phyloP scores from a whole-genome alignment of 768 basidiomycete genomes.

The Kwoniella heveanensis region DNA sequence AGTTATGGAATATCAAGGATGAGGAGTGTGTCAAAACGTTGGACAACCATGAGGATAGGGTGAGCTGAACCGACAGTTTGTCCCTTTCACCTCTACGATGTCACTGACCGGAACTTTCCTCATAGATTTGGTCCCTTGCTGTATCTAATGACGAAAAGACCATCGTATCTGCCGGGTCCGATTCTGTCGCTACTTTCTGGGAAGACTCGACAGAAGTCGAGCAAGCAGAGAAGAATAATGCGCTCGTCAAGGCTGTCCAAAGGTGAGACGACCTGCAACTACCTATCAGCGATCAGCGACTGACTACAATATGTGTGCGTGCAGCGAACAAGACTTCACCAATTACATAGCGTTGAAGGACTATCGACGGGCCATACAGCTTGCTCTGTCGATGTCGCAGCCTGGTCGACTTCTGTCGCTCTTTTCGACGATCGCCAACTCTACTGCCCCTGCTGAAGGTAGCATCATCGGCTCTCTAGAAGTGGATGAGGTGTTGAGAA shows the following conservation, averaged over 20 bases:
- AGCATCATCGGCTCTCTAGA: conserved; percentile 67
- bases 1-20: conserved; percentile 87
- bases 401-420: conserved; percentile 79
- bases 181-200: conserved; percentile 96
- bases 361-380: conserved; percentile 84
- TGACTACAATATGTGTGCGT: background rate
- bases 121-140: conserved; percentile 92
- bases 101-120: background rate
- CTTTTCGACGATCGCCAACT: conserved; percentile 67
- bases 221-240: conserved; percentile 71
- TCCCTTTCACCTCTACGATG: no score
- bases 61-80: no score
- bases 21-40: conserved; percentile 85
- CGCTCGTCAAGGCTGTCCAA: conserved; percentile 72
- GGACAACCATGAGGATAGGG: conserved; percentile 98
- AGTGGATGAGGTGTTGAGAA: conserved; percentile 79
- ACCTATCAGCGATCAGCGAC: background rate
- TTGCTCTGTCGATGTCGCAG: conserved; percentile 90
- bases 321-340: conserved; percentile 90
- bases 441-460: conserved; percentile 27
- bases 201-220: conserved; percentile 87
- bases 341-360: conserved; percentile 87
- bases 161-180: conserved; percentile 91
- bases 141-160: conserved; percentile 77
- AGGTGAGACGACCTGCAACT: conserved; percentile 64